Evolutionary conservation across 2,329 filamentous ascomycete genomes (phyloP), one percentile per base, ranked within the genome.

Genomic region (Scedosporium aurantiacum): DNA sequence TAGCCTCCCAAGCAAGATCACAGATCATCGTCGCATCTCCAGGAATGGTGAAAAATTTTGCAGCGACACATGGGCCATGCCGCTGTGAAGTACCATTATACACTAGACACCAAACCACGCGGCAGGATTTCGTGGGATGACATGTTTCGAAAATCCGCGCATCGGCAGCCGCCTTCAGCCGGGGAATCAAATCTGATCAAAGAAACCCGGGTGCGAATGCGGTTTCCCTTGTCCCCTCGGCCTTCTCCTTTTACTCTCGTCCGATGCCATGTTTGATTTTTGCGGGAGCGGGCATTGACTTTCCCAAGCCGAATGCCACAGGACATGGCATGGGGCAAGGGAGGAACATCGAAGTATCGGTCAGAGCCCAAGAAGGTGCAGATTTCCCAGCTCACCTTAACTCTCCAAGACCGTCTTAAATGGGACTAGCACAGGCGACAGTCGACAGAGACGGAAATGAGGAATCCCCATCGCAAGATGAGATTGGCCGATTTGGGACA

Each of bases 61-160:
- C 32, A 37, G 32, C 32, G 32, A 37, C 32, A 37, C 32, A 37
- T 37, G 32, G 32, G 10, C 1, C 32, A 12, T 12, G 32, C 8
- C 14, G 32, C n/a, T n/a, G n/a, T n/a, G n/a, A n/a, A n/a, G n/a
- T n/a, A n/a, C n/a, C n/a, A n/a, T n/a, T n/a, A n/a, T n/a, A n/a
- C n/a, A n/a, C n/a, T n/a, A n/a, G n/a, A n/a, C n/a, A n/a, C n/a
- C n/a, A 18, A 21, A 47, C 43, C 43, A 47, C 43, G 43, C 43
- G 43, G 43, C 43, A 47, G 16, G 43, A 21, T 21, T 21, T 47
- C 32, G 32, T 37, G 32, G 32, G 32, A 37, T 37, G 32, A 37
- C 32, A 54, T 54, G 50, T 54, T 54, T 54, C 50, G 50, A 54
- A 54, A 54, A 54, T 54, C 50, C 50, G 50, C 50, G 50, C 50